Base-by-base conservation (phyloP, 768 basidiomycete genomes). In the Pulveroboletus sp. region DNA sequence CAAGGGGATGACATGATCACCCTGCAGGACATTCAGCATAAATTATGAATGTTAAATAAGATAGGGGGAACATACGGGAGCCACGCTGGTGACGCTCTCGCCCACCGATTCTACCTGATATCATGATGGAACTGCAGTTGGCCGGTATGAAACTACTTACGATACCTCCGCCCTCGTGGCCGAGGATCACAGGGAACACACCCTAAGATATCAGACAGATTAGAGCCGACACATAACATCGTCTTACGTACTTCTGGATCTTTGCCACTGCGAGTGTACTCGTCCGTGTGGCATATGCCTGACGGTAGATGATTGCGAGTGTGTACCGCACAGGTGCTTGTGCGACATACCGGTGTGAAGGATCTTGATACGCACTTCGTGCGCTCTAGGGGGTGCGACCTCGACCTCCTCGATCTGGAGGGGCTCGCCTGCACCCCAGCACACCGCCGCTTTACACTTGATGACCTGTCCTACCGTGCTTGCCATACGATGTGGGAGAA, bases 271-370 rank as follows among this genome's bases (percentile, higher is more conserved):
- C 94, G 85, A 52, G 93, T 94, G 74, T 94, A 98, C 65, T 94
- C 94, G 63, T 98, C 94, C 62, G 95, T 97, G 70, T 98, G 94
- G 72, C 97, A 99, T 66, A 99, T 88, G 52, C 88, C 88, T 89
- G 50, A 33, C 24, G 34, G 38, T 7, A 33, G 36, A 42, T 23
- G 53, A 44, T 31, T 19, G 19, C 5, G 29, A 12, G 37, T 27
- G 35, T 43, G 45, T 47, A 58, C 43, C 33, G 40, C 48, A 40
- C 20, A 42, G 29, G 11, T 42, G 20, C 21, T 31, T 17, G 20
- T 32, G 27, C 29, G 34, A 64, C 75, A 54, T 61, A 81, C 94
- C 97, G 40, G 93, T 97, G 75, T 92, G 81, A 21, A 95, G 77
- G 58, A 99, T 92, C 61, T 84, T 80, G 66, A 99, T 91, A 51